Evolutionary conservation across 768 basidiomycete species (phyloP), one percentile per base, ranked within the genome.

Genomic region (Tricholoma furcatifolium): DNA sequence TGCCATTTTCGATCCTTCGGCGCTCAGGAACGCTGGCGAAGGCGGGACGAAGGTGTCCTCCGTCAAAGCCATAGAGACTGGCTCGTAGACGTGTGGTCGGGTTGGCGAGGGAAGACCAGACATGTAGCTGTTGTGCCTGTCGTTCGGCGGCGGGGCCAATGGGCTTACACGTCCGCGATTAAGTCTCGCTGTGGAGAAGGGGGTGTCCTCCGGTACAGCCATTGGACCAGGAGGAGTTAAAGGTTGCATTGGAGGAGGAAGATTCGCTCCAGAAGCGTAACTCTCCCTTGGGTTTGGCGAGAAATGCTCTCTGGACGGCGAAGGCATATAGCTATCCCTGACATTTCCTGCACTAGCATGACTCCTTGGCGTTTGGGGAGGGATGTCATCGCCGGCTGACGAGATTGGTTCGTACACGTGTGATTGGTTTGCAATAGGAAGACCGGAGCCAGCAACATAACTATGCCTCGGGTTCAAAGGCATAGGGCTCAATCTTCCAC

Each of bases 321-420:
- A 34, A 14, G 43, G 27, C 11, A 17, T 20, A 20, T 17, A 41
- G n/a, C 39, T 21, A 12, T 8, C 35, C 39, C 9, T 54, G 34
- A 17, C 32, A 36, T 9, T 47, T 32, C 10, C 20, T 36, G 34
- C 15, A 9, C 9, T 35, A 8, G 5, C 11, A 20, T 24, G 47
- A 34, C 34, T 35, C 17, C 47, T 54, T 38, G 42, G 35, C 20
- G 41, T 20, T 27, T 31, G 18, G 17, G 40, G 8, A 34, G 23
- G 40, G 15, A 15, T 41, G n/a, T 54, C 53, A 11, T 54, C 53
- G 9, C 41, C 39, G 18, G 48, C 44, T 21, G 44, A 53, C 24
- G 87, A 88, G 50, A 91, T 84, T 1, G 88, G 87, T 62, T 88
- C 74, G 62, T 91, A 91, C 18, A 68, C 64, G 57, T 85, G 85